These are phyloP conservation scores for Funneliformis caledonium DNA, from an alignment of 371 early-diverging fungal species.

Conservation along the genomic window DNA sequence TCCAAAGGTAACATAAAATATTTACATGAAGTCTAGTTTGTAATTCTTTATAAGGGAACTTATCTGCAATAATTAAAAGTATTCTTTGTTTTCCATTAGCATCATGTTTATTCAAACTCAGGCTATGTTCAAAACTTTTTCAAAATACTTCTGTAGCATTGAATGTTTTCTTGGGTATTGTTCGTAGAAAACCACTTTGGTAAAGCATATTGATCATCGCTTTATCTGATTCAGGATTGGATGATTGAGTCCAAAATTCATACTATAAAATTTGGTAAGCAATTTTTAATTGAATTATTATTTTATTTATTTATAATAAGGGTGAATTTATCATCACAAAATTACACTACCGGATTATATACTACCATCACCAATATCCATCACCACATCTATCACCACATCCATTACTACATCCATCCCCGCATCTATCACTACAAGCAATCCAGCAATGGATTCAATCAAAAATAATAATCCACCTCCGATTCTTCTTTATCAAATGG, in stretches of 20 bases:
- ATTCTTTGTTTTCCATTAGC: neutral
- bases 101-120: neutral
- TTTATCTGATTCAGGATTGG: neutral
- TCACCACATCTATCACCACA: no score
- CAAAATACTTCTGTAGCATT: neutral
- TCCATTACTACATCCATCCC: no score
- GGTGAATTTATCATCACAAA: no score
- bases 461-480: no score
- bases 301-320: no score
- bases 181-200: neutral
- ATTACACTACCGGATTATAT: no score
- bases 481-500: neutral
- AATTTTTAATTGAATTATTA: no score
- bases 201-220: neutral
- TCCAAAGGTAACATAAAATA: neutral
- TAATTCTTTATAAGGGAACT: neutral
- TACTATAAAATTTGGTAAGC: neutral
- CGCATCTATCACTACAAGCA: no score
- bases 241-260: constrained; percentile 11
- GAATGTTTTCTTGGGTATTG: no score
- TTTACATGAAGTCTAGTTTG: neutral
- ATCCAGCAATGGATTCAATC: no score
- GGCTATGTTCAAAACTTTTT: neutral
- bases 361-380: no score
- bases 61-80: constrained; percentile 1